A percentile compares a stretch with the other conserved stretches of the same genome.
Evolutionary conservation across 2,329 filamentous ascomycete genomes (phyloP).

Genomic region (Xylaria polymorpha): DNA sequence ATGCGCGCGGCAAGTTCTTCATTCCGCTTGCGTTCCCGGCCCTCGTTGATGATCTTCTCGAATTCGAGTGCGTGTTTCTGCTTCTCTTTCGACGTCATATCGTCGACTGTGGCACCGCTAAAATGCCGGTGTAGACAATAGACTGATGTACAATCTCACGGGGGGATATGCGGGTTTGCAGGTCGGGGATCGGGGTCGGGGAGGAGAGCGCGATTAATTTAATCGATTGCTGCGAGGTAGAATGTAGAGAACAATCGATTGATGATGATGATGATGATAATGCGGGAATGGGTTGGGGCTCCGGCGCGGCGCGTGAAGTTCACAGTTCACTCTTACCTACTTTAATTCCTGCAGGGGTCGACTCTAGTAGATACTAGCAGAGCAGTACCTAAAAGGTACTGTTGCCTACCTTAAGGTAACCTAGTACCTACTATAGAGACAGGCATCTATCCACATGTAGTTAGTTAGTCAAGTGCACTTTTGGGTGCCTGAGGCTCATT

Average conservation of each 20-base stretch:
- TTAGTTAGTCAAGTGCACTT: too few species aligned
- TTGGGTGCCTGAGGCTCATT: neutral
- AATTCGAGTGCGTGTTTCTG: conserved; percentile 33
- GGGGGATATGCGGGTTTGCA: too few species aligned
- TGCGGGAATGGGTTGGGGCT: conserved; percentile 6
- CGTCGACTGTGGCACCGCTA: conserved; percentile 32
- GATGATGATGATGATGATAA: conserved; percentile 8
- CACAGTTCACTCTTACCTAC: conserved; percentile 3
- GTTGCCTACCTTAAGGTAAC: too few species aligned
- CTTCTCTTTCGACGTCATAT: conserved; percentile 52
- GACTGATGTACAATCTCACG: conserved; percentile 5
- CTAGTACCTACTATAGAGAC: too few species aligned
- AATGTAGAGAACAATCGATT: neutral
- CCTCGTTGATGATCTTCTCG: conserved; percentile 51
- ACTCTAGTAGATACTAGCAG: neutral
- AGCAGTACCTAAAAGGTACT: neutral
- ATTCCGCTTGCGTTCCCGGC: conserved; percentile 76
- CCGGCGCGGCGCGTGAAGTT: conserved; percentile 23
- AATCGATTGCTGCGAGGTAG: neutral
- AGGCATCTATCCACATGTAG: too few species aligned
- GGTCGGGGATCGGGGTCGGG: neutral
- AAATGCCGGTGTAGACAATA: neutral
- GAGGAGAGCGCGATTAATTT: neutral
- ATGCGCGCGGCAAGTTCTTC: conserved; percentile 78
- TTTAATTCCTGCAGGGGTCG: conserved; percentile 23